Evolutionary conservation across 202 grass and related monocot species (phyloP).

Genomic region (Saccharum hybrid): DNA sequence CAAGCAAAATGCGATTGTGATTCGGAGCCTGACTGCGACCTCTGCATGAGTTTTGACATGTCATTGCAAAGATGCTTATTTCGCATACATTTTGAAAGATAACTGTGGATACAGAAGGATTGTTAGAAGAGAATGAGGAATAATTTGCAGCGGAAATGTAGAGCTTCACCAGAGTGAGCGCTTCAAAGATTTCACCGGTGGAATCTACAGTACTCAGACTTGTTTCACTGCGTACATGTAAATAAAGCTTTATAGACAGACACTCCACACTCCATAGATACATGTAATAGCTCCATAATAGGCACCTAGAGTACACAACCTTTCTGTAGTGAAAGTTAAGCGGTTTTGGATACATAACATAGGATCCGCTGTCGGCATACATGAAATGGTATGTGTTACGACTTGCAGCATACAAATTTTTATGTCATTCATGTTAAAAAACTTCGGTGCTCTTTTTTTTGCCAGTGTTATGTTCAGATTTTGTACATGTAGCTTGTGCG

Average conservation of each 20-base stretch:
- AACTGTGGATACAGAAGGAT: not conserved
- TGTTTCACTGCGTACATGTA: conserved; percentile 3
- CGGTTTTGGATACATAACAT: not conserved
- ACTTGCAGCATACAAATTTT: conserved; percentile 6
- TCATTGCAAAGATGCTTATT: not conserved
- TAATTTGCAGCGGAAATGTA: conserved; percentile 36
- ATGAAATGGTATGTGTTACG: conserved; percentile 17
- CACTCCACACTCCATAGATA: conserved; percentile 10
- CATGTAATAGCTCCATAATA: conserved; percentile 40
- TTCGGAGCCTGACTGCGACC: not conserved
- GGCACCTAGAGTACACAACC: not conserved
- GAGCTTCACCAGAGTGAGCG: conserved; percentile 61
- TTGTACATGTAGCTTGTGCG: not conserved
- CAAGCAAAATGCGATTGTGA: conserved; percentile 34
- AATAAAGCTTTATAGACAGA: conserved; percentile 4
- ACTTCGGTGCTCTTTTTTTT: not conserved
- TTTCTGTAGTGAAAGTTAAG: not conserved
- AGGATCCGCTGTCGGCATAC: not conserved
- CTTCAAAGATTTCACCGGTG: conserved; percentile 57
- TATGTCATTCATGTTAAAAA: conserved; percentile 19
- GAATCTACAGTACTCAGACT: conserved; percentile 17
- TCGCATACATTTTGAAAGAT: conserved; percentile 2
- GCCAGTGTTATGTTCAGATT: not conserved
- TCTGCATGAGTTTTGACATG: conserved; percentile 21
- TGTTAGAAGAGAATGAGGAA: conserved; percentile 37